Conservation (phyloP, 164 flowering plant species). For the Malania oleifera region DNA sequence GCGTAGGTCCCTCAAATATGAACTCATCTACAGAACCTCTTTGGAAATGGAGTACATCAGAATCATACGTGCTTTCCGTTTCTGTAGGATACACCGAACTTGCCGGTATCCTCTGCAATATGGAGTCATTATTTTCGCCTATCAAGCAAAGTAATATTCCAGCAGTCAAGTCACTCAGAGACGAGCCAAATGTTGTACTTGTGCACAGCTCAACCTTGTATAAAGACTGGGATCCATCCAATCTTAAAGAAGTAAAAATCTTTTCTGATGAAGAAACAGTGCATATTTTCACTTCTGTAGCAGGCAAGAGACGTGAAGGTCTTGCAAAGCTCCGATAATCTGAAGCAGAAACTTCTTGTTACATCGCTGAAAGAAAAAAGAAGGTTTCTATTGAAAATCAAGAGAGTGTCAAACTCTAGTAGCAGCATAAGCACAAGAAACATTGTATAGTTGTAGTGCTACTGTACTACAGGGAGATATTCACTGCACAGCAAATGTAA, state of each 20-base stretch:
- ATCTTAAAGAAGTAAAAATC: constrained; percentile 10
- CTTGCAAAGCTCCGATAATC: constrained; percentile 72
- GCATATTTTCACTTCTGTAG: constrained; percentile 39
- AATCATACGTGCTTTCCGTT: constrained; percentile 14
- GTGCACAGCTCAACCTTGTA: constrained; percentile 54
- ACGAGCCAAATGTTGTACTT: constrained; percentile 57
- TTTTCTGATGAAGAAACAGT: constrained; percentile 27
- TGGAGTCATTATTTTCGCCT: constrained; percentile 62
- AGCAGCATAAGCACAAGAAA: background rate
- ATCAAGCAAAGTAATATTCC: constrained; percentile 69
- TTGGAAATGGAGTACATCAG: constrained; percentile 45
- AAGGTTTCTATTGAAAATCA: background rate
- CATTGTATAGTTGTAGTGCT: background rate
- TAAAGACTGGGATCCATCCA: constrained; percentile 29
- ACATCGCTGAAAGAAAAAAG: background rate
- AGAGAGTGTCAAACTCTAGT: background rate
- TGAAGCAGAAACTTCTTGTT: constrained; percentile 15
- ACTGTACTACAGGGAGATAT: no score
- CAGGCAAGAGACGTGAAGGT: constrained; percentile 63
- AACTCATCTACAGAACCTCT: constrained; percentile 68
- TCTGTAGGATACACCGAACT: constrained; percentile 13
- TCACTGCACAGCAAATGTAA: no score
- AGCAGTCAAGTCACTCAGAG: constrained; percentile 51
- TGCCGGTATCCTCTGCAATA: constrained; percentile 64
- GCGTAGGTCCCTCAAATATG: constrained; percentile 55